Conservation (phyloP, 805 yeast species). For the Ogataea philodendri region DNA sequence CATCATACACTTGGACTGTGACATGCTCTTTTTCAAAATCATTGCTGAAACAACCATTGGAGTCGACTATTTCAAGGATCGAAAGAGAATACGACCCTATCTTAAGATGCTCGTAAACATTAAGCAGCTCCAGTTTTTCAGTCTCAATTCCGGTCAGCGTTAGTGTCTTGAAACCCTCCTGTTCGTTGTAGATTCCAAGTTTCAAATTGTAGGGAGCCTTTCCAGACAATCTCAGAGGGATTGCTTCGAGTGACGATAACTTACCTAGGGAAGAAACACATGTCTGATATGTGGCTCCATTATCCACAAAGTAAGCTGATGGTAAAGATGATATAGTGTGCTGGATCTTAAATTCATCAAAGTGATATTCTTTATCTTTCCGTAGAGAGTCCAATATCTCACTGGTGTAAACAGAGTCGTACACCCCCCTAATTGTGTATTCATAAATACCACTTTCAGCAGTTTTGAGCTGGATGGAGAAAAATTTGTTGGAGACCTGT, state of each 20-base stretch:
- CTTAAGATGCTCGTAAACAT: constrained; percentile 49
- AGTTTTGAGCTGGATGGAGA: constrained; percentile 40
- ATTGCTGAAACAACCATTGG: constrained; percentile 62
- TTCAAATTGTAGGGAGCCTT: constrained; percentile 59
- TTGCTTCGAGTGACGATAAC: constrained; percentile 40
- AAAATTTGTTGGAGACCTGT: constrained; percentile 46
- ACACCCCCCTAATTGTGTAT: constrained; percentile 58
- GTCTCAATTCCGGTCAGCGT: constrained; percentile 43
- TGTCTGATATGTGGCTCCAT: constrained; percentile 25
- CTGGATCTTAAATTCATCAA: constrained; percentile 38
- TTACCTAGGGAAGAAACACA: constrained; percentile 30
- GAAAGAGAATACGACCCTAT: constrained; percentile 71
- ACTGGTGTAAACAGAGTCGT: constrained; percentile 60
- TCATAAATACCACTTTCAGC: constrained; percentile 55
- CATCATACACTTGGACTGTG: constrained; percentile 66
- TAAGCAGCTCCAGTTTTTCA: constrained; percentile 37
- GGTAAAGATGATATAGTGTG: constrained; percentile 68
- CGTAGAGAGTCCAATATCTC: constrained; percentile 34
- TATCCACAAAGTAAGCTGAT: constrained; percentile 35
- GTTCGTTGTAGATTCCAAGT: constrained; percentile 58
- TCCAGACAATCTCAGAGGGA: constrained; percentile 59
- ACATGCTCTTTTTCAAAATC: constrained; percentile 35
- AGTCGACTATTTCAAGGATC: constrained; percentile 59
- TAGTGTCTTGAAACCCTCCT: constrained; percentile 48
- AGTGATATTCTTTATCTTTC: constrained; percentile 23